A percentile compares a stretch with the other conserved stretches of the same genome.
These are phyloP conservation scores for Paecilomyces fulvus DNA, from an alignment of 2,329 filamentous ascomycete genomes.

Conservation along the genomic window DNA sequence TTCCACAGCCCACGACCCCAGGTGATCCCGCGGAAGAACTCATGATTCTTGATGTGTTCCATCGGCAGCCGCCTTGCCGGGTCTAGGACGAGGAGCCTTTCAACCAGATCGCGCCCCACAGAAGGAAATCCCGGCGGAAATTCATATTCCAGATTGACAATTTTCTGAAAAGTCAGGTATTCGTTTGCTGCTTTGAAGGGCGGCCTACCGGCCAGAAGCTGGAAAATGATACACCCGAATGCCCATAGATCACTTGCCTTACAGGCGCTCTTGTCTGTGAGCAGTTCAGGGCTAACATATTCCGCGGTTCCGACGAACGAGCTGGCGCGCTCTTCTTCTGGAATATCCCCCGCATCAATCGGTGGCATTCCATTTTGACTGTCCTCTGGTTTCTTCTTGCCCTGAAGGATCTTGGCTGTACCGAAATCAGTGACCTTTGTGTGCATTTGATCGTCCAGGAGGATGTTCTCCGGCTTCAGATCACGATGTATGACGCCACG, in stretches of 20 bases:
- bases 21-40: constrained; percentile 80
- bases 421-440: constrained; percentile 99
- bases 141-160: constrained; percentile 86
- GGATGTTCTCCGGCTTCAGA: constrained; percentile 91
- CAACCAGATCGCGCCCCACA: constrained; percentile 78
- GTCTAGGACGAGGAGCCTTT: constrained; percentile 82
- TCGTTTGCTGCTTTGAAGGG: constrained; percentile 96
- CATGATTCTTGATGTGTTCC: constrained; percentile 93
- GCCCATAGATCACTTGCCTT: constrained; percentile 98
- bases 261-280: constrained; percentile 93
- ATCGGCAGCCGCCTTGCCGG: constrained; percentile 76
- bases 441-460: constrained; percentile 92
- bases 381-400: constrained; percentile 37
- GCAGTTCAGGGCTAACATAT: constrained; percentile 94
- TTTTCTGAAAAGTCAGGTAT: constrained; percentile 97
- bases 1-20: constrained; percentile 86
- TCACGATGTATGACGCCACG: constrained; percentile 94
- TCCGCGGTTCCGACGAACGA: constrained; percentile 98
- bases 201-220: constrained; percentile 86
- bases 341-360: constrained; percentile 45
- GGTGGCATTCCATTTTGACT: constrained; percentile 37
- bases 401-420: constrained; percentile 83
- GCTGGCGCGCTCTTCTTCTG: constrained; percentile 66
- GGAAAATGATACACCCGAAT: constrained; percentile 96
- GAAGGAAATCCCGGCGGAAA: constrained; percentile 84